Conservation (phyloP, 2,329 filamentous ascomycete species). For the Daldinia sp. region DNA sequence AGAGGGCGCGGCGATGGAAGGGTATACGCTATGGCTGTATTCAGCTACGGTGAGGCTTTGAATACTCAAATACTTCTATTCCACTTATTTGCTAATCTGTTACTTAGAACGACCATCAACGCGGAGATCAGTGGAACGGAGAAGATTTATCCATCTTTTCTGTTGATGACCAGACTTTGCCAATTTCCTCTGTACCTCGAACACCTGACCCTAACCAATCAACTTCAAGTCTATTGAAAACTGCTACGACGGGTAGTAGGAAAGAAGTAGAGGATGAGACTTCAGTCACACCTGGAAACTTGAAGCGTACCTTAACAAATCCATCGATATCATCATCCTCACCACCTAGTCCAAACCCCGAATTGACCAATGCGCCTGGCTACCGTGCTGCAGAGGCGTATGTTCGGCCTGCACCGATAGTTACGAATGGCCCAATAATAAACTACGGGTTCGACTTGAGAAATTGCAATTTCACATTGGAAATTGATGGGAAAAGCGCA, state of each 20-base stretch:
- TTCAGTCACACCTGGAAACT: slow-evolving; percentile 78
- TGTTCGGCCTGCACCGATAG: slow-evolving; percentile 84
- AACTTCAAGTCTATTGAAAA: slow-evolving; percentile 60
- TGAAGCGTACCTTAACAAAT: slow-evolving; percentile 78
- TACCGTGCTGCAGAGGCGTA: slow-evolving; percentile 94
- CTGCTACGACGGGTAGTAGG: slow-evolving; percentile 51
- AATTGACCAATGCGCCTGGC: slow-evolving; percentile 74
- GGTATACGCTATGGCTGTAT: slow-evolving; percentile 92
- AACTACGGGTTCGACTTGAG: slow-evolving; percentile 85
- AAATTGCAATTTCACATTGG: slow-evolving; percentile 80
- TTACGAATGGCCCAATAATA: slow-evolving; percentile 77
- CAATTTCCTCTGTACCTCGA: slow-evolving; percentile 63
- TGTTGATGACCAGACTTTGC: slow-evolving; percentile 77
- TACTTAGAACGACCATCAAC: slow-evolving; percentile 81
- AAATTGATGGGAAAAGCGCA: slow-evolving; percentile 70
- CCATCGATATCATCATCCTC: slow-evolving; percentile 74
- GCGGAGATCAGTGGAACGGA: slow-evolving; percentile 97
- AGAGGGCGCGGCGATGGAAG: slow-evolving; percentile 85
- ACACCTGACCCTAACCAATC: slow-evolving; percentile 58
- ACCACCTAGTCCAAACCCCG: slow-evolving; percentile 64
- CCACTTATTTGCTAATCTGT: slow-evolving; percentile 42
- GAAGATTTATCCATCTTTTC: slow-evolving; percentile 95
- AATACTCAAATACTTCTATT: background rate
- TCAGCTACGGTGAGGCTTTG: slow-evolving; percentile 69
- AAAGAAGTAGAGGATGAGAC: slow-evolving; percentile 64